These are phyloP conservation scores for Aspergillus sclerotioniger DNA, from an alignment of 495 filamentous ascomycete genomes.

Conservation along the genomic window DNA sequence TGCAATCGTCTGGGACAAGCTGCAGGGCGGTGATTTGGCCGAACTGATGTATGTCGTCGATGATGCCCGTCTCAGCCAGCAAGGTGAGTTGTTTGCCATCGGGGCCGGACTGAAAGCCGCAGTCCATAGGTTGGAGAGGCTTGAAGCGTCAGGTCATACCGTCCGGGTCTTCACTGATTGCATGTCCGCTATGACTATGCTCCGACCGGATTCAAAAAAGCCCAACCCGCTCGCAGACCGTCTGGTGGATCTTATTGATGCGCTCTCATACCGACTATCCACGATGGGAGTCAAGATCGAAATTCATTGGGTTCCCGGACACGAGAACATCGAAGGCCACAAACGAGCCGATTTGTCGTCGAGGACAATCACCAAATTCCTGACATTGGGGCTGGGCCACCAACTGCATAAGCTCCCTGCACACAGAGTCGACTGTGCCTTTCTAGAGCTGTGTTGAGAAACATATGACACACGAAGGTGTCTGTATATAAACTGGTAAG, in stretches of 20 bases:
- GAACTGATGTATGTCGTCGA: not conserved
- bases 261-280: not conserved
- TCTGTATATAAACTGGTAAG: not conserved
- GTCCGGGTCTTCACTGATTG: not conserved
- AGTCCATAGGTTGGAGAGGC: not conserved
- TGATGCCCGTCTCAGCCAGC: not conserved
- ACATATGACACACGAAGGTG: not conserved
- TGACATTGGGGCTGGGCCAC: not conserved
- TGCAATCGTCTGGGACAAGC: not conserved
- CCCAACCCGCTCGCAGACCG: not conserved
- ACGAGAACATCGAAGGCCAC: not conserved
- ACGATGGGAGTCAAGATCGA: not conserved
- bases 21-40: not conserved
- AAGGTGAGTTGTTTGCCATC: not conserved
- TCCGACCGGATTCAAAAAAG: not conserved
- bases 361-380: not conserved
- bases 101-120: not conserved
- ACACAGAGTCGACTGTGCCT: not conserved
- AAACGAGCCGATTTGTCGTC: not conserved
- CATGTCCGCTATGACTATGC: not conserved
- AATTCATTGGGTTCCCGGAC: not conserved
- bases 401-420: not conserved
- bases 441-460: not conserved
- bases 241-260: not conserved
- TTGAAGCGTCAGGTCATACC: not conserved